Base-by-base conservation (phyloP, 208 protist genomes). In the Leishmania braziliensis region DNA sequence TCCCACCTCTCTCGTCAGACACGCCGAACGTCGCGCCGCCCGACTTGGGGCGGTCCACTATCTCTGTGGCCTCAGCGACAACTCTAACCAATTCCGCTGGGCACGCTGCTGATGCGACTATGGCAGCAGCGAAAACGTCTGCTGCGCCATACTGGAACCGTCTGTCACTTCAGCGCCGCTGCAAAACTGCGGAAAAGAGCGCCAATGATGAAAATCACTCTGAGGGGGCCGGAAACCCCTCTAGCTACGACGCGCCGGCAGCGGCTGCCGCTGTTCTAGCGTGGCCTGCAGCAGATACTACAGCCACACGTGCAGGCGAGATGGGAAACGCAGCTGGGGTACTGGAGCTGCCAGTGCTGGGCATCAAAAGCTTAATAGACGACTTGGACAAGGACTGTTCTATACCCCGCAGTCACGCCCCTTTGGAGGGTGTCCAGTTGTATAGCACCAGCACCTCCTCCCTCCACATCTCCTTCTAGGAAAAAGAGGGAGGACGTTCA, bases 401-500 rank as follows among this genome's bases (percentile, higher is more conserved):
- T 46, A 4, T 29, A 50, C n/a, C 23, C 53, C 39, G n/a, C 74
- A 39, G 39, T 68, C 20, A 66, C 18, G 39, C 46, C 26, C 18
- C 74, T 46, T 23, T 23, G 36, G 74, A 50, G 18, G 39, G 6
- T 18, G 14, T 10, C 43, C 5, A 43, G 29, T 46, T 20, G 23
- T 18, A 51, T 23, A 50, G 74, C 39, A 29, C 56, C 74, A 26
- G 53, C 26, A 10, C 56, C 56, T 23, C 33, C 39, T 4, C 18
- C 2, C 54, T 66, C 20, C 23, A 48, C 29, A 68, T 77, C 43
- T 68, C 74, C 56, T 77, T 68, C 74, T 77, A 63, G 58, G 50
- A 36, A 71, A 33, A 69, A 72, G 23, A 29, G 39, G 43, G 66
- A 46, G 66, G 23, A 1, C 20, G 20, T n/a, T 46, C 66, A 51